These are phyloP conservation scores for Pleurotus eryngii DNA, from an alignment of 768 basidiomycete genomes.

Conservation along the genomic window DNA sequence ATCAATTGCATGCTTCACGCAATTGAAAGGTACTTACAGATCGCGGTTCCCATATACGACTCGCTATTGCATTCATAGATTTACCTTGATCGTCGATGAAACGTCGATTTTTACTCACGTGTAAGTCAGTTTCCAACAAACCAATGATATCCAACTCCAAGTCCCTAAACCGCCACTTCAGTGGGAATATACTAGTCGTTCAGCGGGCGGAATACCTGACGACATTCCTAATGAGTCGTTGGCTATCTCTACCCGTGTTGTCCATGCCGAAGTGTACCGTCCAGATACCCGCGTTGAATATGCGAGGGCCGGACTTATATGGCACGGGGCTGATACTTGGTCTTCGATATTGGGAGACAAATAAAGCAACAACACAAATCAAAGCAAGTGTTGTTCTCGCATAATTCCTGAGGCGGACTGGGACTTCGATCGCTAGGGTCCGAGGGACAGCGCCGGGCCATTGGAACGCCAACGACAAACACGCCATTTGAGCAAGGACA, in stretches of 20 bases:
- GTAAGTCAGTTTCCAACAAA: slow-evolving; percentile 80
- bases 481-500: slow-evolving; percentile 47
- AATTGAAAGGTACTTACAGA: slow-evolving; percentile 41
- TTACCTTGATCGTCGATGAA: not conserved
- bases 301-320: slow-evolving; percentile 58
- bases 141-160: slow-evolving; percentile 86
- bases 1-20: not conserved
- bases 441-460: slow-evolving; percentile 25
- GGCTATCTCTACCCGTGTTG: slow-evolving; percentile 72
- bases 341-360: slow-evolving; percentile 51
- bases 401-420: slow-evolving; percentile 21
- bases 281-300: slow-evolving; percentile 87
- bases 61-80: slow-evolving; percentile 35
- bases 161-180: slow-evolving; percentile 40
- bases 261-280: slow-evolving; percentile 88
- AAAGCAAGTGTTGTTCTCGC: slow-evolving; percentile 32
- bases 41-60: slow-evolving; percentile 84
- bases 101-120: slow-evolving; percentile 46
- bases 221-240: slow-evolving; percentile 57
- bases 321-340: slow-evolving; percentile 50
- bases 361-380: slow-evolving; percentile 44
- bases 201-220: slow-evolving; percentile 25
- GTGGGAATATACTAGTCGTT: not conserved
- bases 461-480: slow-evolving; percentile 45
- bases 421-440: slow-evolving; percentile 11